A percentile compares a stretch with the other conserved stretches of the same genome.
Conservation (phyloP, 2,329 filamentous ascomycete species). For the Hypoxylon sp. region DNA sequence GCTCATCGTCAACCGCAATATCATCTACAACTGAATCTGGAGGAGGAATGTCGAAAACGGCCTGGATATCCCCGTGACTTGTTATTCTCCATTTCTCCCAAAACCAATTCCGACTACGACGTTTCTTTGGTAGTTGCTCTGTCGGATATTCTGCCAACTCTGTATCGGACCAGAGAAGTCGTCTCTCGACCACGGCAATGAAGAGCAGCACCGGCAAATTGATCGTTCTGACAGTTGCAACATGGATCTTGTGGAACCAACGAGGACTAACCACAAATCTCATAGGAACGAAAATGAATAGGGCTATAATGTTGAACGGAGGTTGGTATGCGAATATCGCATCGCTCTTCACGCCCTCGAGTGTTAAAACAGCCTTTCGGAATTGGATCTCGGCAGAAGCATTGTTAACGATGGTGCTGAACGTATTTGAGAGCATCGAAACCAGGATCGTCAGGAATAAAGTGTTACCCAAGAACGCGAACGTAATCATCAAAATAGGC, state of each 20-base stretch:
- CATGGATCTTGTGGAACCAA: slow-evolving; percentile 93
- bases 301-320: slow-evolving; percentile 85
- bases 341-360: slow-evolving; percentile 88
- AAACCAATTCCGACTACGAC: slow-evolving; percentile 63
- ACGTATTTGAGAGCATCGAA: slow-evolving; percentile 88
- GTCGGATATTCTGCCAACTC: slow-evolving; percentile 50
- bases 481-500: slow-evolving; percentile 84
- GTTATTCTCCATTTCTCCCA: slow-evolving; percentile 79
- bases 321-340: slow-evolving; percentile 87
- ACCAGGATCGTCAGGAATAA: slow-evolving; percentile 91
- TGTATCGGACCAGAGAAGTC: slow-evolving; percentile 71
- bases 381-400: slow-evolving; percentile 88
- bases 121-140: slow-evolving; percentile 46
- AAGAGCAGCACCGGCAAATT: slow-evolving; percentile 82
- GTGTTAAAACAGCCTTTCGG: slow-evolving; percentile 82
- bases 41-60: slow-evolving; percentile 80
- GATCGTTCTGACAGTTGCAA: slow-evolving; percentile 79
- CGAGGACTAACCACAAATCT: slow-evolving; percentile 84
- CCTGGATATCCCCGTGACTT: slow-evolving; percentile 78
- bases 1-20: slow-evolving; percentile 71
- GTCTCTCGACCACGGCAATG: slow-evolving; percentile 79
- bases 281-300: slow-evolving; percentile 80
- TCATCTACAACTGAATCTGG: slow-evolving; percentile 72
- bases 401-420: slow-evolving; percentile 82
- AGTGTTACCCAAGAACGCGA: slow-evolving; percentile 88